Percentiles rank a stretch among this genome's conserved stretches.
These are phyloP conservation scores for Catunica adiposa DNA, from an alignment of 2,329 filamentous ascomycete genomes.

Conservation along the genomic window DNA sequence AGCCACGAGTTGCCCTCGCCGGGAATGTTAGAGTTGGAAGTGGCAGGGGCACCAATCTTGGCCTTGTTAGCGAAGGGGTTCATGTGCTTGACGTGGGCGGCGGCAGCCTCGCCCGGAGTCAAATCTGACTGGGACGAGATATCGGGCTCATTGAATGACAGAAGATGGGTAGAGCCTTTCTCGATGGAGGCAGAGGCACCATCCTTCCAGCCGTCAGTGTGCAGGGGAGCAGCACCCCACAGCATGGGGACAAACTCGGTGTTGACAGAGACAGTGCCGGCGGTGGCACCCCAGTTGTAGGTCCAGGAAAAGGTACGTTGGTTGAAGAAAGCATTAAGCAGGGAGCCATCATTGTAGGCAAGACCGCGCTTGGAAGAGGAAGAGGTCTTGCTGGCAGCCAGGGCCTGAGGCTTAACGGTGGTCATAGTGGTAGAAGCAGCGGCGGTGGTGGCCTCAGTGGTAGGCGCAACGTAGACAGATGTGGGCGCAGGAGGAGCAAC, in stretches of 20 bases:
- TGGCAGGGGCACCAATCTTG: constrained; percentile 40
- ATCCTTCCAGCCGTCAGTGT: constrained; percentile 32
- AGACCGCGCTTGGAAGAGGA: constrained; percentile 45
- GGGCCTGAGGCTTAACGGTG: too few species aligned
- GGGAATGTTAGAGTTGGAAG: constrained; percentile 39
- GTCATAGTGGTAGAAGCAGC: constrained; percentile 13
- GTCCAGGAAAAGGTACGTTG: constrained; percentile 32
- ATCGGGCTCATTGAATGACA: constrained; percentile 61
- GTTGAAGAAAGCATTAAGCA: constrained; percentile 34
- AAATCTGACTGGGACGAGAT: constrained; percentile 42
- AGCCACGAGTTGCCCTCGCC: constrained; percentile 42
- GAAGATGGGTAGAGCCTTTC: constrained; percentile 37
- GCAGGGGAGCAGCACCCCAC: constrained; percentile 33
- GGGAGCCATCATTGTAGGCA: constrained; percentile 44
- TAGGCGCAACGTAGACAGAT: not conserved
- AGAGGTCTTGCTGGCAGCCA: too few species aligned
- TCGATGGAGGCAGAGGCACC: constrained; percentile 36
- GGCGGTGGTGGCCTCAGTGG: constrained; percentile 6
- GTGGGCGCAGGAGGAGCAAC: constrained; percentile 6
- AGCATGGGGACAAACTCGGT: constrained; percentile 52
- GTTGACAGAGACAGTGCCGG: constrained; percentile 25
- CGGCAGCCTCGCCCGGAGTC: constrained; percentile 33
- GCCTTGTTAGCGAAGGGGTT: constrained; percentile 37
- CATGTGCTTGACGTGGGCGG: constrained; percentile 36
- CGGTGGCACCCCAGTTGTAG: constrained; percentile 49